These are phyloP conservation scores for Rhizophagus clarus DNA, from an alignment of 192 early-diverging fungal species.

Conservation along the genomic window DNA sequence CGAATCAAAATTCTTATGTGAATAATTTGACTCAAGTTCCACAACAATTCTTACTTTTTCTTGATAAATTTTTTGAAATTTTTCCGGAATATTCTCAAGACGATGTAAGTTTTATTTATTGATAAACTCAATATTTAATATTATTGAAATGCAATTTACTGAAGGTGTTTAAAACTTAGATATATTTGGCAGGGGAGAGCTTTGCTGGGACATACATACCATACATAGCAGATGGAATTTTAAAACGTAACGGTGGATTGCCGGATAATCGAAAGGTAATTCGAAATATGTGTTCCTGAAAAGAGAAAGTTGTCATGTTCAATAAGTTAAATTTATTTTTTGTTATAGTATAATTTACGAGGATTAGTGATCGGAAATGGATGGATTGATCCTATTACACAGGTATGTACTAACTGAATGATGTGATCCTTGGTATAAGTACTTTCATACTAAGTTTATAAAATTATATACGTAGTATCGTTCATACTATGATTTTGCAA, in stretches of 20 bases:
- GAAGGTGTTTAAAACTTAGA: constrained; percentile 32
- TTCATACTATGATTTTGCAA: constrained; percentile 42
- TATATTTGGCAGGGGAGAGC: constrained; percentile 67
- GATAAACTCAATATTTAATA: neutral
- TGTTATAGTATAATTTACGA: constrained; percentile 49
- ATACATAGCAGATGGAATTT: constrained; percentile 47
- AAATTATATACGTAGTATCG: constrained; percentile 38
- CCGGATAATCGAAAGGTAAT: constrained; percentile 22
- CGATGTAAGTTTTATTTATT: constrained; percentile 48
- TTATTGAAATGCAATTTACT: neutral
- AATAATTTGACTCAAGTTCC: constrained; percentile 41
- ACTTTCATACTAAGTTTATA: neutral
- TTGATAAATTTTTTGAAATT: constrained; percentile 48
- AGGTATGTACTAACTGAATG: constrained; percentile 38
- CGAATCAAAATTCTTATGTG: constrained; percentile 36
- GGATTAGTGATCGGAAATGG: constrained; percentile 66
- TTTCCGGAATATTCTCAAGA: constrained; percentile 52
- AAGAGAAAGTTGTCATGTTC: neutral
- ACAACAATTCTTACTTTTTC: constrained; percentile 48
- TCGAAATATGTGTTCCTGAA: neutral
- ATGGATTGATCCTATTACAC: constrained; percentile 62
- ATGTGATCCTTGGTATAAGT: neutral
- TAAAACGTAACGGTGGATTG: constrained; percentile 39
- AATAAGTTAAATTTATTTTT: neutral
- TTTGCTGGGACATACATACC: constrained; percentile 67